Evolutionary conservation across 306 rosid species (phyloP).

Genomic region (Prunus kanzakura): DNA sequence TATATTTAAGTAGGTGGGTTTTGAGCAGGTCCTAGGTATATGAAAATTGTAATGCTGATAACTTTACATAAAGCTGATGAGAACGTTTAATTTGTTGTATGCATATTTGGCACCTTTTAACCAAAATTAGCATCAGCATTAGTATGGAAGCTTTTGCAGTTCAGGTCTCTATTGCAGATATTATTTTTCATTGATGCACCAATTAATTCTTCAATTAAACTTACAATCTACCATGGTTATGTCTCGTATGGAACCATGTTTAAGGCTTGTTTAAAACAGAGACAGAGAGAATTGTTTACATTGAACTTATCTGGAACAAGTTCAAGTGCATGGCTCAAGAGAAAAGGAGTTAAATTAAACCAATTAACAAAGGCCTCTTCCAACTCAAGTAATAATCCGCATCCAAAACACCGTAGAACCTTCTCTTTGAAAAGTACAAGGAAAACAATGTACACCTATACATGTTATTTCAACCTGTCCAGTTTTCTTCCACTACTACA

Average conservation of each 20-base stretch:
- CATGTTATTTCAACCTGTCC: background rate
- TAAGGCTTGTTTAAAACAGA: no score
- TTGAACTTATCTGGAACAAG: no score
- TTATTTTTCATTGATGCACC: background rate
- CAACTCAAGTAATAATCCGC: background rate
- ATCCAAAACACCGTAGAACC: background rate
- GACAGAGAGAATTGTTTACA: no score
- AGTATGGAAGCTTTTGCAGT: background rate
- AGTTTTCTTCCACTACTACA: slow-evolving; percentile 15
- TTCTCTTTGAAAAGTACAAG: background rate
- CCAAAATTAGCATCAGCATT: background rate
- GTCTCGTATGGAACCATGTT: no score
- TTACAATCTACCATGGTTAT: no score
- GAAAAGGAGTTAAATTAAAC: no score
- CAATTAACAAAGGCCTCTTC: no score
- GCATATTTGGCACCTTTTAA: background rate
- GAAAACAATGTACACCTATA: background rate
- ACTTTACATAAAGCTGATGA: slow-evolving; percentile 32
- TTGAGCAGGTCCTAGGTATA: slow-evolving; percentile 6
- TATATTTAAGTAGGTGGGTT: background rate
- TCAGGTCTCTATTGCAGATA: background rate
- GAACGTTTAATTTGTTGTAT: background rate
- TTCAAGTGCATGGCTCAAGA: no score
- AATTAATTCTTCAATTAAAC: no score
- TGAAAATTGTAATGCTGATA: slow-evolving; percentile 56